Evolutionary conservation across 2,329 filamentous ascomycete species (phyloP), one percentile per base, ranked within the genome.

Genomic region (Aspergillus clavatus): DNA sequence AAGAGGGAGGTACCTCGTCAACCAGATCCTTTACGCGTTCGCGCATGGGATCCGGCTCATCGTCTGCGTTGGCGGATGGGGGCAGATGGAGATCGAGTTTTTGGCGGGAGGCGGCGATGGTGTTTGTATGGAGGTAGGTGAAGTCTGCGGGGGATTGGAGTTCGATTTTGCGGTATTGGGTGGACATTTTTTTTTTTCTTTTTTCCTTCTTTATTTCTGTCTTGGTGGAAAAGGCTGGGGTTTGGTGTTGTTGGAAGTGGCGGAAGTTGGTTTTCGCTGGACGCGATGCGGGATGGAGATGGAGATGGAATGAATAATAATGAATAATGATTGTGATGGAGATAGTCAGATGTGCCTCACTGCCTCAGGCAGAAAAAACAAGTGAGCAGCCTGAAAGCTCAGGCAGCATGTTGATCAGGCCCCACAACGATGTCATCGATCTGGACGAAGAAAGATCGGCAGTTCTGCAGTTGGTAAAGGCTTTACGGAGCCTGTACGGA

Each of bases 91-190:
- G 63, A 52, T 76, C 72, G 45, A 76, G 62, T 58, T 75, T 76
- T 53, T 69, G 63, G 45, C 67, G 71, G 18, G 73, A 72, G 46
- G 70, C 61, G 3, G 64, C 60, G 45, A 68, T 54, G 21, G 72
- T 67, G 57, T 75, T 75, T 49, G 62, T 58, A 50, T 73, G 70
- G 38, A 76, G 71, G 47, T 73, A 75, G 42, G 67, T 70, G 40
- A 75, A 69, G 61, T 76, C 73, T 47, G 67, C 65, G 43, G 72
- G 62, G 36, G 73, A 71, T 58, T 76, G 73, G n/a, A 76, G 68
- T 48, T 75, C 73, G 57, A 76, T 69, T 56, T 74, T 75, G 54
- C 73, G 71, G 54, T 75, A 67, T 55, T 73, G 68, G 35, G 63
- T 55, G 48, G 59, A 57, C 56, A 65, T 63, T 43, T 46, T 57